phyloP scores from a whole-genome alignment of 2,329 filamentous ascomycete species.

The Claviceps pazoutovae region DNA sequence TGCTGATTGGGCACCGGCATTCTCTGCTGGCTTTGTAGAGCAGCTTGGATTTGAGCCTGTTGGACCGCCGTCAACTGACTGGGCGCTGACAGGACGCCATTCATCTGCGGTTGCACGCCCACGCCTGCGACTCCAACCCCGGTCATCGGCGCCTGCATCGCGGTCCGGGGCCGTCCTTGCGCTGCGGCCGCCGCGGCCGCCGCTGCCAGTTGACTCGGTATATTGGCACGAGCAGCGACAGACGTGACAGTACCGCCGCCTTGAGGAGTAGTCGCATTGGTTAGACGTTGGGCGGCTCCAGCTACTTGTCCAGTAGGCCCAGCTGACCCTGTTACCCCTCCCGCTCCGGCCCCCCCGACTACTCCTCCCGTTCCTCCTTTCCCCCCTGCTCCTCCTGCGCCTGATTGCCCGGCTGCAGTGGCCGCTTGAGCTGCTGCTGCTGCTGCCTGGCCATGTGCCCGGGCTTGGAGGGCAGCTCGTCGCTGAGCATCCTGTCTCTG shows the following conservation, averaged over 20 bases:
- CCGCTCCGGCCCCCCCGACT: slow-evolving; percentile 16
- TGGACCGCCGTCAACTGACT: slow-evolving; percentile 51
- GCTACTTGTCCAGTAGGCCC: neutral
- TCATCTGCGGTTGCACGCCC: slow-evolving; percentile 33
- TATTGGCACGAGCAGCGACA: slow-evolving; percentile 21
- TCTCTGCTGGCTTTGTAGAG: slow-evolving; percentile 40
- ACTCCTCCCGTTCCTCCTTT: neutral
- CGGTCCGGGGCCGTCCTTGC: slow-evolving; percentile 36
- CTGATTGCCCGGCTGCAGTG: slow-evolving; percentile 21
- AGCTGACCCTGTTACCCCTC: slow-evolving; percentile 14
- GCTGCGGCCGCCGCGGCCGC: slow-evolving; percentile 24
- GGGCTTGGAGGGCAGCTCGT: slow-evolving; percentile 34
- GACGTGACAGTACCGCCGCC: slow-evolving; percentile 16
- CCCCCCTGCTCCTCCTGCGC: neutral
- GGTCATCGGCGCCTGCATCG: slow-evolving; percentile 39
- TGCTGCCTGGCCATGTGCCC: slow-evolving; percentile 29
- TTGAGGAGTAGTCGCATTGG: slow-evolving; percentile 13
- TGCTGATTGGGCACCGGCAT: slow-evolving; percentile 34
- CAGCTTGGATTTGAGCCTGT: slow-evolving; percentile 53
- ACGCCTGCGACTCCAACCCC: slow-evolving; percentile 32
- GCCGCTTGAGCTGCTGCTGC: slow-evolving; percentile 22
- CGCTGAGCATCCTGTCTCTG: slow-evolving; percentile 47
- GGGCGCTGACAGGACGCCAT: slow-evolving; percentile 35
- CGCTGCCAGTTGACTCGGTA: slow-evolving; percentile 30
- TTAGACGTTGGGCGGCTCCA: slow-evolving; percentile 18